Evolutionary conservation across 2,329 filamentous ascomycete genomes (phyloP), one percentile per base, ranked within the genome.

Genomic region (Aspergillus novofumigatus): DNA sequence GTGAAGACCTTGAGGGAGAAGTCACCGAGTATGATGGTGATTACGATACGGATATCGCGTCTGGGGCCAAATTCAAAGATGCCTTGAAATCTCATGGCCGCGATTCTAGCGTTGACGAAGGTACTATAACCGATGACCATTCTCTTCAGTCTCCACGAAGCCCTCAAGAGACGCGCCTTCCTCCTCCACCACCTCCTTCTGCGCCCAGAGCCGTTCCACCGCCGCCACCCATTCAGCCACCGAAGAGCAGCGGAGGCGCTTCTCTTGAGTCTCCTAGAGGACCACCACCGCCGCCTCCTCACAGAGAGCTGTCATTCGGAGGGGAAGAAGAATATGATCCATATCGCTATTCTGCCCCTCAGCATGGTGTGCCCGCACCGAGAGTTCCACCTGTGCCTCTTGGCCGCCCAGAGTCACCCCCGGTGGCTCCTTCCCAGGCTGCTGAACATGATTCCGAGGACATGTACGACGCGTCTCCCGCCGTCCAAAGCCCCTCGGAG

Each of bases 11-110:
- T 26, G 88, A 89, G 58, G 91, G 89, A 58, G 92, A 95, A 67
- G 83, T 91, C 35, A 95, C 91, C 0, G 93, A 97, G 69, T 97
- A 97, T 69, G 94, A 99, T 70, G 94, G 93, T 6, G 94, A 97
- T 69, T 97, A 97, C 71, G 94, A 97, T 66, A 97, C 94, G 6
- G 94, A 97, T 71, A 97, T 97, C 69, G 92, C 89, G 1, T 91
- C 92, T n/a, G 88, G 91, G 9, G 91, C 86, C n/a, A 91, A 90
- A 55, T 91, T 96, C 74, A 97, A 96, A 75, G 93, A 96, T 76
- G 92, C 93, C 0, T 75, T 97, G 59, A 96, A 93, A 72, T 79
- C 90, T 8, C 91, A 96, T 72, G 84, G 83, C 7, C 84, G 88
- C 54, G 90, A 93, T 49, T 85, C 88, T 6, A 95, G 90, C 69